These are phyloP conservation scores for Torulaspora quercuum DNA, from an alignment of 805 yeast genomes.

Conservation along the genomic window DNA sequence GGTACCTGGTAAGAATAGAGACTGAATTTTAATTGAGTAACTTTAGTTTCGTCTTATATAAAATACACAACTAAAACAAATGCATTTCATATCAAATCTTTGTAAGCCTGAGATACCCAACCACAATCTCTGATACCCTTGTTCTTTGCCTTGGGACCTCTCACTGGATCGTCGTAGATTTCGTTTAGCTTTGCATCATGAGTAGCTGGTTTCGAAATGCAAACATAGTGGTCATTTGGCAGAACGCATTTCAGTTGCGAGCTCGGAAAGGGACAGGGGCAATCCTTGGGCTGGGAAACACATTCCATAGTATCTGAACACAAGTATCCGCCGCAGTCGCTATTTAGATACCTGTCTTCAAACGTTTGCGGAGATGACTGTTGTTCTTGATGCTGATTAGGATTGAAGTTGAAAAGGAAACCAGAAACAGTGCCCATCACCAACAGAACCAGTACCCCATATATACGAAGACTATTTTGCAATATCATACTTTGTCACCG, in stretches of 20 bases:
- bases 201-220: conserved; percentile 78
- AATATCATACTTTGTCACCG: no score
- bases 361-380: conserved; percentile 32
- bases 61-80: conserved; percentile 5
- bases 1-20: conserved; percentile 82
- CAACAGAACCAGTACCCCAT: neutral
- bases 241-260: conserved; percentile 78
- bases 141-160: conserved; percentile 44
- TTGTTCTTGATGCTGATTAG: conserved; percentile 35
- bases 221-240: conserved; percentile 64
- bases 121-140: conserved; percentile 73
- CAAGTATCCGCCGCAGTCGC: conserved; percentile 59
- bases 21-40: conserved; percentile 38
- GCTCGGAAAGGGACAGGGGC: conserved; percentile 89
- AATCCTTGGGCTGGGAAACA: conserved; percentile 62
- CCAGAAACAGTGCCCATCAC: conserved; percentile 4
- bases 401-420: conserved; percentile 41
- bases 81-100: conserved; percentile 41
- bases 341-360: conserved; percentile 39
- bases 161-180: conserved; percentile 44
- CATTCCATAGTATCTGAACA: conserved; percentile 84
- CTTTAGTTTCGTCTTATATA: neutral
- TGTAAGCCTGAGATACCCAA: conserved; percentile 73
- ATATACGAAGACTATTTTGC: no score
- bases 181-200: conserved; percentile 37